A percentile compares a stretch with the other conserved stretches of the same genome.
Conservation (phyloP, 768 basidiomycete genomes). For the Cubamyces sp. region DNA sequence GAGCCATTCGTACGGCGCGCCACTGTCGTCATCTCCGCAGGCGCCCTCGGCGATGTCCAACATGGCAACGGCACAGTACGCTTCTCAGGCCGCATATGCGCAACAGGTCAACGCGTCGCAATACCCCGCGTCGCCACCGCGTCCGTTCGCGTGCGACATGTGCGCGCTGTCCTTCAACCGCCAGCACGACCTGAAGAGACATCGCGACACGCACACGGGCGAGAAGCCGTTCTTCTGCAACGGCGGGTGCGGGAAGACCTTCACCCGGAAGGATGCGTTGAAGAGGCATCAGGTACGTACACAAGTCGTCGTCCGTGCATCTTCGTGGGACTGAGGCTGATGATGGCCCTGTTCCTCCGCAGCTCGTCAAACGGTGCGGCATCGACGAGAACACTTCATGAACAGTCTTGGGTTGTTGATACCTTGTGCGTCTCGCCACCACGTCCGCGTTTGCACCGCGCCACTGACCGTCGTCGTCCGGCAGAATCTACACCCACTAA, state of each 20-base stretch:
- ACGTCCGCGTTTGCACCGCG: background rate
- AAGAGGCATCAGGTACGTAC: conserved; percentile 78
- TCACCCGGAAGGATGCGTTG: conserved; percentile 84
- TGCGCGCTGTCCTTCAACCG: conserved; percentile 85
- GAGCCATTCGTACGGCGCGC: conserved; percentile 26
- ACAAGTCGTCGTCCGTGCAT: background rate
- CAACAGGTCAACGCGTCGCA: conserved; percentile 32
- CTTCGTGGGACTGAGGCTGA: conserved; percentile 32
- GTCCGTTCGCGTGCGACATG: conserved; percentile 48
- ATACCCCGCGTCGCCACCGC: conserved; percentile 44
- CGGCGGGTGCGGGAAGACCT: conserved; percentile 84
- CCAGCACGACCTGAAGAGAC: conserved; percentile 84
- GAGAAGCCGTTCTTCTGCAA: conserved; percentile 86
- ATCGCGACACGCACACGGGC: conserved; percentile 83
- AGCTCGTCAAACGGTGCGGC: conserved; percentile 80
- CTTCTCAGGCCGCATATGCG: conserved; percentile 29
- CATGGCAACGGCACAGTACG: conserved; percentile 28
- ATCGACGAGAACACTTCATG: conserved; percentile 55
- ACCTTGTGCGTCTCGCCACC: conserved; percentile 13
- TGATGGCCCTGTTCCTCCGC: conserved; percentile 3
- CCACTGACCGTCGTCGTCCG: conserved; percentile 9
- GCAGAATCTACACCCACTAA: conserved; percentile 30
- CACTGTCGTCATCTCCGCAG: conserved; percentile 30
- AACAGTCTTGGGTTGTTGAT: conserved; percentile 9
- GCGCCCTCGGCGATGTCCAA: conserved; percentile 23